Evolutionary conservation across 768 basidiomycete genomes (phyloP), one percentile per base, ranked within the genome.

Genomic region (Trametes gibbosa): DNA sequence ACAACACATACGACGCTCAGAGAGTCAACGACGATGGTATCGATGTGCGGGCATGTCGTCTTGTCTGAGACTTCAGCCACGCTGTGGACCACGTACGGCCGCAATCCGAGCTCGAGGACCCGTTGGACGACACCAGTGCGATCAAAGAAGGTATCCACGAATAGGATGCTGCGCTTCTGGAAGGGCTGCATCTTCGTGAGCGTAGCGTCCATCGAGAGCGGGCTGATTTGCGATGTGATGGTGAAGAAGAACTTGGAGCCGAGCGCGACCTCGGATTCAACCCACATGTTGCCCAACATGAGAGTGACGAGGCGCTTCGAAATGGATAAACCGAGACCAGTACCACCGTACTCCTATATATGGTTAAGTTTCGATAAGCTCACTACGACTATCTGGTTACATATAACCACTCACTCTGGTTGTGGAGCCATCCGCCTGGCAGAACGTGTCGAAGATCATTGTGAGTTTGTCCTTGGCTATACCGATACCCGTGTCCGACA

Each of bases 241-340:
- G 94, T 95, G 79, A 98, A 98, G 84, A 90, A 96, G 83, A 98
- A 96, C 73, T 87, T 88, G 76, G 87, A 91, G 25, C 97, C 97
- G 66, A 92, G 89, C 46, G 89, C 82, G 59, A 96, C 91, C 72
- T 96, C 94, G 61, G 88, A 90, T 75, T 97, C 92, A 21, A 99
- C 97, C 97, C 97, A 99, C 81, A 99, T 92, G 68, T 96, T 92
- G 46, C 97, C 97, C 66, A 92, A 86, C 97, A 99, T 99, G 66
- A 99, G 87, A 48, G 87, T 88, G 17, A 98, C 96, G 23, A 99
- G 86, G 1, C 95, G 90, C 70, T 98, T 98, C 45, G 96, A 98
- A 68, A 99, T 98, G 10, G 95, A 98, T 45, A 98, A 80, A 13
- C 96, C 96, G 2, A 99, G 80, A 68, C 96, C 96, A 0, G 96